phyloP scores from a whole-genome alignment of 495 filamentous ascomycete genomes.

The Aspergillus ellipticus region DNA sequence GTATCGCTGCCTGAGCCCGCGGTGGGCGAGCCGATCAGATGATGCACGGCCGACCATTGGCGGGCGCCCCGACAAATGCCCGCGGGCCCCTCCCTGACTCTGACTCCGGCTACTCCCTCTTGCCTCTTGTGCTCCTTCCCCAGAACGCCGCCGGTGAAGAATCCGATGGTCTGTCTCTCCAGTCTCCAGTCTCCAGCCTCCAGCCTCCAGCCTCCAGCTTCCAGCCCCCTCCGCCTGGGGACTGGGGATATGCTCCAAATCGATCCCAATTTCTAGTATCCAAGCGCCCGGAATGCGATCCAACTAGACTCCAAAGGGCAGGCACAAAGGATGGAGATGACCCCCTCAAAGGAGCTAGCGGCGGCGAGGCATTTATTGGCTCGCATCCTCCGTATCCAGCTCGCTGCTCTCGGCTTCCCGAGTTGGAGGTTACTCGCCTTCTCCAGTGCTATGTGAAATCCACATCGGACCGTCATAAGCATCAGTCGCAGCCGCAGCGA shows the following conservation, averaged over 20 bases:
- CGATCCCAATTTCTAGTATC: too few relatives aligned
- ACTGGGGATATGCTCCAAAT: too few relatives aligned
- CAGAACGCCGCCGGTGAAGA: background rate
- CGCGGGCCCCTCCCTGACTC: conserved; percentile 12
- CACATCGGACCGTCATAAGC: conserved; percentile 1
- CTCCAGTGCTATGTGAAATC: background rate
- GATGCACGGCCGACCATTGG: conserved; percentile 24
- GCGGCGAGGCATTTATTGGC: background rate
- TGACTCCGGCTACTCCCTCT: background rate
- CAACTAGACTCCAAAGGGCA: too few relatives aligned
- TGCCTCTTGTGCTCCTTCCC: background rate
- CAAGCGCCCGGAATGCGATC: too few relatives aligned
- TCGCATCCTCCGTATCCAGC: background rate
- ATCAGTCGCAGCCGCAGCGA: background rate
- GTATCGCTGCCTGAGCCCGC: background rate
- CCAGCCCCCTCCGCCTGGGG: too few relatives aligned
- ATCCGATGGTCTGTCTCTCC: background rate
- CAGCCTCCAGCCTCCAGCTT: too few relatives aligned
- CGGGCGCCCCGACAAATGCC: conserved; percentile 29
- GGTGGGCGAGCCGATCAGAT: conserved; percentile 10
- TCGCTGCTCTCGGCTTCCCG: conserved; percentile 15
- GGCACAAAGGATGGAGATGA: too few relatives aligned
- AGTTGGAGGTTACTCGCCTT: background rate
- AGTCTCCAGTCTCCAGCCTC: too few relatives aligned
- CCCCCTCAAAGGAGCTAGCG: background rate